Conservation (phyloP, 441 rosid species). For the Adansonia rubrostipa region DNA sequence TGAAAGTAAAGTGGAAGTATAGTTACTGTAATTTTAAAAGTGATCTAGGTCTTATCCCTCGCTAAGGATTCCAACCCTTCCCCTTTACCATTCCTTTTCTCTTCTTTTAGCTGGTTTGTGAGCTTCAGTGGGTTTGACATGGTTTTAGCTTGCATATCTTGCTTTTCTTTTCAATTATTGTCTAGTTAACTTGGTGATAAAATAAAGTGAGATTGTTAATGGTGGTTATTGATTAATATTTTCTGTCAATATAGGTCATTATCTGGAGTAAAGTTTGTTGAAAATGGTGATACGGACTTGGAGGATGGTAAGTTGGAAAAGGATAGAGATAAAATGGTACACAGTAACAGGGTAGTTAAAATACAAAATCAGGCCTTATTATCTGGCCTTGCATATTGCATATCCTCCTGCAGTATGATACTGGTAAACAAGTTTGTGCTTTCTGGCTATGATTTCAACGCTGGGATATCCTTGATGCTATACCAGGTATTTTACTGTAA, state of each 20-base stretch:
- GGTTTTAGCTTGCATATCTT: background rate
- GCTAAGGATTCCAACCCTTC: background rate
- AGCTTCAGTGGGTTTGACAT: background rate
- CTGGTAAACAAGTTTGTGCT: slow-evolving; percentile 94
- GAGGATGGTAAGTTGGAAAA: slow-evolving; percentile 82
- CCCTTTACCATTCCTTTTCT: background rate
- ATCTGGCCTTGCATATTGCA: slow-evolving; percentile 91
- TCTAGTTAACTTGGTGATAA: background rate
- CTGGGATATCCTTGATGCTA: slow-evolving; percentile 94
- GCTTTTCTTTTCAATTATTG: background rate
- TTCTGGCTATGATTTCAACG: slow-evolving; percentile 90
- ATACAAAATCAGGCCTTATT: slow-evolving; percentile 80
- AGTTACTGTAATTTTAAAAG: background rate
- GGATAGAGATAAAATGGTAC: slow-evolving; percentile 53
- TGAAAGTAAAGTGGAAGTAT: background rate
- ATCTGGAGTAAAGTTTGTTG: slow-evolving; percentile 59
- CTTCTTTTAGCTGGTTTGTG: background rate
- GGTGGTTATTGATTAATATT: background rate
- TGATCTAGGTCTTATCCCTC: background rate
- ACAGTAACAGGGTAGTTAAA: slow-evolving; percentile 46
- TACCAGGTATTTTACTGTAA: slow-evolving; percentile 70
- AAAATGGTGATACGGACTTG: slow-evolving; percentile 67
- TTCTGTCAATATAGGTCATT: slow-evolving; percentile 47
- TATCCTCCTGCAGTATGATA: slow-evolving; percentile 98
- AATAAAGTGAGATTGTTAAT: background rate